A percentile compares a stretch with the other conserved stretches of the same genome.
phyloP scores from a whole-genome alignment of 2,329 filamentous ascomycete genomes.

The Zopfia rhizophila region DNA sequence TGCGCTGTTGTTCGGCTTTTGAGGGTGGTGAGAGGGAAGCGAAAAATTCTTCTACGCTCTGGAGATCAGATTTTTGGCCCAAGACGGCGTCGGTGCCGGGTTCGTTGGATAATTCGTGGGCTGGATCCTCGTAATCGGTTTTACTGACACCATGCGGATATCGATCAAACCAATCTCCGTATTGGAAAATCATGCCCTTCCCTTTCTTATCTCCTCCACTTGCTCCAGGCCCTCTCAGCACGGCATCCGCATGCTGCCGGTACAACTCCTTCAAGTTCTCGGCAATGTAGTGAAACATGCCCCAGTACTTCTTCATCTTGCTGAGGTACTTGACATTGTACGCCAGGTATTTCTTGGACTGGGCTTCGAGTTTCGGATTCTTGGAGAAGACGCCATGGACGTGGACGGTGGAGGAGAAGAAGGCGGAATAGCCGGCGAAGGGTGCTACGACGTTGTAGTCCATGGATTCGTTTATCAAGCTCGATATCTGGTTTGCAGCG shows the following conservation, averaged over 20 bases:
- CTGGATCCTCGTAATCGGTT: constrained; percentile 83
- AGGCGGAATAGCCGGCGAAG: constrained; percentile 94
- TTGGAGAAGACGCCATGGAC: constrained; percentile 91
- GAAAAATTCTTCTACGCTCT: constrained; percentile 95
- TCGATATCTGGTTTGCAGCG: constrained; percentile 87
- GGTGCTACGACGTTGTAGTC: constrained; percentile 85
- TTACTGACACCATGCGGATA: constrained; percentile 93
- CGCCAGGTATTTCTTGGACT: constrained; percentile 84
- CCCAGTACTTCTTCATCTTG: constrained; percentile 98
- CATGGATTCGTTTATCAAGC: constrained; percentile 82
- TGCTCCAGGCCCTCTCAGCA: constrained; percentile 69
- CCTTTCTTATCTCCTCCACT: constrained; percentile 34
- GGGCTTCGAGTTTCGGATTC: constrained; percentile 77
- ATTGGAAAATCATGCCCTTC: constrained; percentile 79
- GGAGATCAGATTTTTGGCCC: constrained; percentile 88
- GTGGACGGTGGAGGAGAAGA: constrained; percentile 93
- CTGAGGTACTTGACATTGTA: constrained; percentile 90
- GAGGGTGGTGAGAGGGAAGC: constrained; percentile 76
- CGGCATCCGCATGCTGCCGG: constrained; percentile 83
- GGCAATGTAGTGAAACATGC: constrained; percentile 97
- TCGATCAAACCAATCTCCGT: constrained; percentile 96
- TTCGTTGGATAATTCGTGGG: constrained; percentile 74
- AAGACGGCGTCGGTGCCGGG: constrained; percentile 87
- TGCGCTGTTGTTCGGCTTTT: constrained; percentile 60
- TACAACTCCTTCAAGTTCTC: constrained; percentile 93